Base-by-base conservation (phyloP, 345 rosid species). In the Rubroshorea leprosula region DNA sequence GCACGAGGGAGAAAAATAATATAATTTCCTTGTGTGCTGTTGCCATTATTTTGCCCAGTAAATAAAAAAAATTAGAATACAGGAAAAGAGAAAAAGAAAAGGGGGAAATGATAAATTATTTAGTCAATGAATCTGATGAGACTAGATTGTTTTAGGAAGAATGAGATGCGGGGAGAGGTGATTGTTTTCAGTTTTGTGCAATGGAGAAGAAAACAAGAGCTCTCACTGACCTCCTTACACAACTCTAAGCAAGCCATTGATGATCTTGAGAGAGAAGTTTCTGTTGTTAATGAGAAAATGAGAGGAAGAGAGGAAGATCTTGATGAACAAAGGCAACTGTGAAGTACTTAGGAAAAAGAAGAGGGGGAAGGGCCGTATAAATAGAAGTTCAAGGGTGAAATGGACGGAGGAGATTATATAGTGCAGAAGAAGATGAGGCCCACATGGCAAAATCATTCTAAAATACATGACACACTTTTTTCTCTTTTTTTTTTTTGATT, bases 191-290 rank as follows among this genome's bases (percentile, higher is more conserved):
- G 41, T 49, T 5, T 11, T 15, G 18, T 13, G 0, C n/a, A 50
- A 35, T 16, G 11, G 2, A 13, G 5, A 10, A 18, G 11, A 29
- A 4, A 6, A 29, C 1, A 44, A 5, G 1, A 14, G 3, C 9
- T 23, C 39, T 51, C 23, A 69, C 85, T 72, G 14, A 83, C 85
- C 83, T 79, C 72, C 50, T 58, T 75, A 31, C 58, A 68, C 49
- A 71, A 67, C 64, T 74, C 84, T n/a, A 78, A 61, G 61, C 79
- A 80, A 55, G 75, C 80, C 83, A 80, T 80, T 63, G 54, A 27
- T 54, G 55, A 55, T 29, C 35, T 38, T 62, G 60, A 22, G 31
- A 20, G 50, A 17, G 25, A 59, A 24, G 4, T 23, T 41, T 49
- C 23, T 23, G 49, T 19, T 56, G 43, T 9, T 49, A 58, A 51